A percentile compares a stretch with the other conserved stretches of the same genome.
Conservation (phyloP, 164 flowering plant species). For the Santalum album region DNA sequence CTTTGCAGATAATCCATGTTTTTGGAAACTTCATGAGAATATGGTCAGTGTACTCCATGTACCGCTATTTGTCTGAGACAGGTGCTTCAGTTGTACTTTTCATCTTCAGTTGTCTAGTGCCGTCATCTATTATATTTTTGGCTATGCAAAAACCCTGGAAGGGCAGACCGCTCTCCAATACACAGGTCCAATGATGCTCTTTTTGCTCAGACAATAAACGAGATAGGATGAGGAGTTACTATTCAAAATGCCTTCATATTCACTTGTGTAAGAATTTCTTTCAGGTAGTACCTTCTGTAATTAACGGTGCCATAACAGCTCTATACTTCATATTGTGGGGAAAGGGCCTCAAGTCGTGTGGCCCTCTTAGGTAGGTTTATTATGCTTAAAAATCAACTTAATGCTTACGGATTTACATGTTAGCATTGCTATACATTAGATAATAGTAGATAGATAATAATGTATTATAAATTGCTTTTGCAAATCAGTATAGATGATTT, state of each 20-base stretch:
- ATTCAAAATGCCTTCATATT: slow-evolving; percentile 4
- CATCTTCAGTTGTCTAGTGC: slow-evolving; percentile 72
- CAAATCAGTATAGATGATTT: no score
- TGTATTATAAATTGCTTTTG: no score
- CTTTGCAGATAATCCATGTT: slow-evolving; percentile 73
- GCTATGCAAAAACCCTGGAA: slow-evolving; percentile 92
- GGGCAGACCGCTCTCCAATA: slow-evolving; percentile 76
- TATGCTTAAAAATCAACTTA: neutral
- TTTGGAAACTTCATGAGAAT: slow-evolving; percentile 74
- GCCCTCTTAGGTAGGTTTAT: slow-evolving; percentile 70
- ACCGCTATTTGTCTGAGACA: slow-evolving; percentile 54
- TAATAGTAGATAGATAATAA: no score
- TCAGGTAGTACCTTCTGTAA: slow-evolving; percentile 86
- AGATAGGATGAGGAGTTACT: neutral
- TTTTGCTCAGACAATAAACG: neutral
- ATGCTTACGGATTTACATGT: neutral
- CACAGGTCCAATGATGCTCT: slow-evolving; percentile 44
- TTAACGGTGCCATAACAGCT: slow-evolving; percentile 91
- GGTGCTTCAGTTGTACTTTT: slow-evolving; percentile 72
- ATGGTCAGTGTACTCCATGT: slow-evolving; percentile 92
- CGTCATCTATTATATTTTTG: slow-evolving; percentile 62
- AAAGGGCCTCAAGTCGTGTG: slow-evolving; percentile 84
- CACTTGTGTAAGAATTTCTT: slow-evolving; percentile 12
- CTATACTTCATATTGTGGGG: slow-evolving; percentile 89
- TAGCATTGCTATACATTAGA: no score